phyloP scores from a whole-genome alignment of 352 stramenopile species.

The Globisporangium okanoganense region DNA sequence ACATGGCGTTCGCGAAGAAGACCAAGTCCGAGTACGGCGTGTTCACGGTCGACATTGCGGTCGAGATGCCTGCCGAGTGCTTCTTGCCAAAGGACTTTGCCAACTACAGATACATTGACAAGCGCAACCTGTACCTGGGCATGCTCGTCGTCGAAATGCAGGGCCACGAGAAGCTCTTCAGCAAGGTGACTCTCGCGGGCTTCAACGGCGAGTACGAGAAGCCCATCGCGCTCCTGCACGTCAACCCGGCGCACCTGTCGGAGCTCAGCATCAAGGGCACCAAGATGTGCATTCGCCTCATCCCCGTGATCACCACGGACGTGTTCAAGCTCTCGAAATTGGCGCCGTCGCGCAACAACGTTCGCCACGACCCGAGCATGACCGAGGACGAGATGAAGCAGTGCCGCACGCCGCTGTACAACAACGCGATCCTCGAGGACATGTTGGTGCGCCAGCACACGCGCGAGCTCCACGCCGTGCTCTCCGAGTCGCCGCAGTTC shows the following conservation, averaged over 20 bases:
- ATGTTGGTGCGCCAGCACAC: slow-evolving; percentile 84
- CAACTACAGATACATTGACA: slow-evolving; percentile 90
- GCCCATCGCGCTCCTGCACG: slow-evolving; percentile 57
- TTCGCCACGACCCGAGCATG: slow-evolving; percentile 73
- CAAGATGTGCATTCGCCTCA: slow-evolving; percentile 58
- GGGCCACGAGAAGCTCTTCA: slow-evolving; percentile 31
- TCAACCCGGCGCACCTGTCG: slow-evolving; percentile 32
- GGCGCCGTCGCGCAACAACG: slow-evolving; percentile 77
- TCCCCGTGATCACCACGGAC: slow-evolving; percentile 63
- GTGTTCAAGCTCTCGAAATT: slow-evolving; percentile 85
- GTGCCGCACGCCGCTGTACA: slow-evolving; percentile 85
- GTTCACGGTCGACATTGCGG: slow-evolving; percentile 72
- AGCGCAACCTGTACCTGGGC: slow-evolving; percentile 83
- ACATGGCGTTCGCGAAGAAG: slow-evolving; percentile 60
- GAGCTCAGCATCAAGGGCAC: slow-evolving; percentile 47
- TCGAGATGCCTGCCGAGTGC: slow-evolving; percentile 78
- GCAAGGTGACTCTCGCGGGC: slow-evolving; percentile 50
- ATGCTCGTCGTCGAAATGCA: slow-evolving; percentile 66
- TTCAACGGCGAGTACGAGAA: slow-evolving; percentile 83
- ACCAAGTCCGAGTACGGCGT: slow-evolving; percentile 47
- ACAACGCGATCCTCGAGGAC: slow-evolving; percentile 90
- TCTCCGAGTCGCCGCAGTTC: slow-evolving; percentile 67
- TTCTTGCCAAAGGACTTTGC: slow-evolving; percentile 88
- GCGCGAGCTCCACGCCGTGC: slow-evolving; percentile 63
- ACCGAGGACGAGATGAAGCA: slow-evolving; percentile 64